phyloP scores from a whole-genome alignment of 1,284 basidiomycete genomes.

The Inonotus obliquus region DNA sequence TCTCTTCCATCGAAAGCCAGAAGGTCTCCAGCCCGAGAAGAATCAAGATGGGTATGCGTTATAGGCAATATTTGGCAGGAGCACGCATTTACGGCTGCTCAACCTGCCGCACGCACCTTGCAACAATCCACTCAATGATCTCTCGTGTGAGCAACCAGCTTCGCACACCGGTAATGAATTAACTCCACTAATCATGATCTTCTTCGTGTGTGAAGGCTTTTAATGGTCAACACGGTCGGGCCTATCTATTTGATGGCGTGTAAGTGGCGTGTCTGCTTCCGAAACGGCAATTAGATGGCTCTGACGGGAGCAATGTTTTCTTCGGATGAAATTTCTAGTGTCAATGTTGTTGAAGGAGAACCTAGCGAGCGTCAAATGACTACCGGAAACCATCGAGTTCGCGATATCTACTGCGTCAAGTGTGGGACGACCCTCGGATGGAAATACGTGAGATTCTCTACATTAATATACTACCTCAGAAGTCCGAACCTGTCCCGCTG shows the following conservation, averaged over 20 bases:
- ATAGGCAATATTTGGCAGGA: slow-evolving; percentile 84
- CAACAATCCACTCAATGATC: slow-evolving; percentile 89
- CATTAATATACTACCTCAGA: not conserved
- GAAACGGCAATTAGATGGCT: slow-evolving; percentile 3
- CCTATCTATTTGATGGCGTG: slow-evolving; percentile 92
- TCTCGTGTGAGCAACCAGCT: slow-evolving; percentile 64
- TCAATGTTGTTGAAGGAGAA: slow-evolving; percentile 86
- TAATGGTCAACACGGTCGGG: slow-evolving; percentile 92
- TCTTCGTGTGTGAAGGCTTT: slow-evolving; percentile 56
- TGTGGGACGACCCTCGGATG: slow-evolving; percentile 86
- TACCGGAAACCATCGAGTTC: slow-evolving; percentile 92
- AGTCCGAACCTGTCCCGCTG: not conserved
- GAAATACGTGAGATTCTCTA: slow-evolving; percentile 82
- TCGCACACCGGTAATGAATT: slow-evolving; percentile 4
- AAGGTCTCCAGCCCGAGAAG: not conserved
- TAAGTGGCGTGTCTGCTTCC: slow-evolving; percentile 40
- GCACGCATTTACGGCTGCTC: slow-evolving; percentile 90
- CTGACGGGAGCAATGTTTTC: slow-evolving; percentile 12
- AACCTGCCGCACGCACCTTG: slow-evolving; percentile 89
- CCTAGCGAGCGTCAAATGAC: slow-evolving; percentile 93
- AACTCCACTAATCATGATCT: not conserved
- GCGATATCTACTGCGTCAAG: slow-evolving; percentile 91
- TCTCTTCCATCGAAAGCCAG: not conserved
- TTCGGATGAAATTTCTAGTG: slow-evolving; percentile 27
- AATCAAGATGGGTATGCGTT: slow-evolving; percentile 76